These are phyloP conservation scores for Akanthomyces lecanii DNA, from an alignment of 2,329 filamentous ascomycete genomes.

Conservation along the genomic window DNA sequence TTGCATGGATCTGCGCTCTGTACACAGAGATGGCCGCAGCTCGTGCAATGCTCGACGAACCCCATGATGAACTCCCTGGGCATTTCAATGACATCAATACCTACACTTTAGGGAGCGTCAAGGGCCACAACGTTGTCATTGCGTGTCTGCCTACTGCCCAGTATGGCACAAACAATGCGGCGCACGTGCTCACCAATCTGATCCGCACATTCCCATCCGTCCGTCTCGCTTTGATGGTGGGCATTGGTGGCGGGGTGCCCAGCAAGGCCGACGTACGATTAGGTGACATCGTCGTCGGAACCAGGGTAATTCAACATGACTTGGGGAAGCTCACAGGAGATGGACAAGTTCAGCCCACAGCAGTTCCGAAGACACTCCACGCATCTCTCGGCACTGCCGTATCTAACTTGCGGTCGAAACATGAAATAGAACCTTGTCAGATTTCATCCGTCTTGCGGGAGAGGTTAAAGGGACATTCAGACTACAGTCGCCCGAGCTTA, in stretches of 20 bases:
- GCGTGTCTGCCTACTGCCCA: constrained; percentile 22
- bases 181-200: constrained; percentile 20
- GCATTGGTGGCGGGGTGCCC: constrained; percentile 18
- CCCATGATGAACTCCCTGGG: constrained; percentile 14
- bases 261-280: constrained; percentile 22
- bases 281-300: constrained; percentile 26
- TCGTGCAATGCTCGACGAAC: constrained; percentile 25
- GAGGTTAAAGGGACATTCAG: rapidly evolving
- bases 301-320: constrained; percentile 26
- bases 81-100: constrained; percentile 22
- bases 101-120: constrained; percentile 24
- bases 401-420: constrained; percentile 17
- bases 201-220: constrained; percentile 18
- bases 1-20: constrained; percentile 31
- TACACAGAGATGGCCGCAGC: constrained; percentile 27
- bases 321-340: constrained; percentile 21
- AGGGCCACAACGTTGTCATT: constrained; percentile 25
- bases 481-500: background rate
- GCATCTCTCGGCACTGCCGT: background rate
- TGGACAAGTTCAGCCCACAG: constrained; percentile 14
- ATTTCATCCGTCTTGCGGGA: background rate
- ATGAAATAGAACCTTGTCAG: background rate
- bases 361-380: background rate
- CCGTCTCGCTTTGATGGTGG: constrained; percentile 22
- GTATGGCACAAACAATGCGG: constrained; percentile 24